Conservation (phyloP, 164 flowering plant genomes). For the Vitis labrusca region DNA sequence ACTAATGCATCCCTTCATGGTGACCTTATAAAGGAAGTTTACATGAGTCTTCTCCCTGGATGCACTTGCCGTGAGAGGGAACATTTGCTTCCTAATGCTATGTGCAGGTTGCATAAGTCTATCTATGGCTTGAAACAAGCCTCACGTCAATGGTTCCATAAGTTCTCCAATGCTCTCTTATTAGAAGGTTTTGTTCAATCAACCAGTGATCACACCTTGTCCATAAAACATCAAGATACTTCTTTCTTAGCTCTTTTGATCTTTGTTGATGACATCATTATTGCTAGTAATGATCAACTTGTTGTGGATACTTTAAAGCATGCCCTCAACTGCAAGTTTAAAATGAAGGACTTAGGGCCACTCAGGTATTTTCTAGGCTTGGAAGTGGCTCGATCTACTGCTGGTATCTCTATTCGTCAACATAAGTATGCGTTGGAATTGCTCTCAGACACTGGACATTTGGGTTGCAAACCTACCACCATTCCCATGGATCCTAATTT, state of each 20-base stretch:
- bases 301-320: neutral
- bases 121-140: neutral
- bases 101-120: neutral
- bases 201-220: neutral
- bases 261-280: neutral
- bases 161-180: neutral
- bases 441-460: neutral
- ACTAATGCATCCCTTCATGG: constrained; percentile 1
- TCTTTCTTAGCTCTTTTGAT: neutral
- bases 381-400: neutral
- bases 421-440: neutral
- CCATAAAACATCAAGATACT: neutral
- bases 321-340: neutral
- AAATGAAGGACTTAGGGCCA: neutral
- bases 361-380: neutral
- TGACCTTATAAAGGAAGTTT: neutral
- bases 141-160: neutral
- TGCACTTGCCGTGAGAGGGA: neutral
- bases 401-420: neutral
- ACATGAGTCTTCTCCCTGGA: neutral
- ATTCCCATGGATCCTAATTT: neutral
- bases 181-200: neutral
- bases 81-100: too few relatives aligned
- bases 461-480: neutral
- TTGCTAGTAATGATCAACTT: neutral